A percentile compares a stretch with the other conserved stretches of the same genome.
Conservation (phyloP, 1,284 basidiomycete species). For the Cryptococcus amylolentus region DNA sequence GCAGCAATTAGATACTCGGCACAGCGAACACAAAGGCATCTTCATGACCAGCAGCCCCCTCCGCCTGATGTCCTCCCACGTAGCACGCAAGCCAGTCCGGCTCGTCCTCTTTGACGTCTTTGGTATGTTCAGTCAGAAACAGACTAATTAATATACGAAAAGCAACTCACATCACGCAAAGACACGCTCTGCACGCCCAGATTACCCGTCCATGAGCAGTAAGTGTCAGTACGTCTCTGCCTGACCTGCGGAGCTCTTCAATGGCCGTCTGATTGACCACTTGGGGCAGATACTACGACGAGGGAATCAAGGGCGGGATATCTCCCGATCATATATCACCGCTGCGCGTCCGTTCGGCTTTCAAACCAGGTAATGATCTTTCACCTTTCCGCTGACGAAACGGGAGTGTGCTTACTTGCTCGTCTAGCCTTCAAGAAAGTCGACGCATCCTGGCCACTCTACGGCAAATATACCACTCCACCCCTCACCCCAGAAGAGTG, state of each 20-base stretch:
- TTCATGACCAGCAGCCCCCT: not conserved
- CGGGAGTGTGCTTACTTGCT: not conserved
- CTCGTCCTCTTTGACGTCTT: constrained; percentile 50
- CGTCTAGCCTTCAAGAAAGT: constrained; percentile 42
- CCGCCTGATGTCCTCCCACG: constrained; percentile 5
- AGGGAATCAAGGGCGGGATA: constrained; percentile 43
- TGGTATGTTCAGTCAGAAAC: constrained; percentile 23
- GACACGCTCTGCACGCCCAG: constrained; percentile 49
- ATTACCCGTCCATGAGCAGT: constrained; percentile 47
- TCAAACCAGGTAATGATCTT: constrained; percentile 37
- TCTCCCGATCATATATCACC: constrained; percentile 25
- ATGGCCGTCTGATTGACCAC: not conserved
- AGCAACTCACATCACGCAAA: constrained; percentile 6
- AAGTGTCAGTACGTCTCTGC: not conserved
- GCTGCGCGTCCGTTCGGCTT: constrained; percentile 35
- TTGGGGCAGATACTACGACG: constrained; percentile 38
- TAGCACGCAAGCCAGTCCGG: constrained; percentile 24
- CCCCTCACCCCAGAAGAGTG: constrained; percentile 42
- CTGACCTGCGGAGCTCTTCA: not conserved
- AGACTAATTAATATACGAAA: not conserved
- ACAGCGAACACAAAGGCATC: not conserved
- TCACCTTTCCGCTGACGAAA: not conserved
- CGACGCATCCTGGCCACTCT: constrained; percentile 32
- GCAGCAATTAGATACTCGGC: not conserved
- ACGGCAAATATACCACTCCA: constrained; percentile 40